Percentiles rank a stretch among this genome's conserved stretches.
These are phyloP conservation scores for Paramecium octaurelia DNA, from an alignment of 73 alveolate genomes.

Conservation along the genomic window DNA sequence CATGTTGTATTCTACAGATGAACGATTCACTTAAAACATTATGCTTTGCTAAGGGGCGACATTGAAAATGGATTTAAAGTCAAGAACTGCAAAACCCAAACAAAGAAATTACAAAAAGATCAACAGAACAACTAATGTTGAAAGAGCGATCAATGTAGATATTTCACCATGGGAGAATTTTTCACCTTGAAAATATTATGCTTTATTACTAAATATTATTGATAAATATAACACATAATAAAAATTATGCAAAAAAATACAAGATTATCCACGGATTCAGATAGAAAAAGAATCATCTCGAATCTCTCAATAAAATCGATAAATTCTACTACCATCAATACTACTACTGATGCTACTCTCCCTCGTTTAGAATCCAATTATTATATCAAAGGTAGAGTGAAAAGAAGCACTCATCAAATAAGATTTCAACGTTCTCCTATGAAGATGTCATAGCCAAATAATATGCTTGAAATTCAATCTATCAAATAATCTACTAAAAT, in stretches of 20 bases:
- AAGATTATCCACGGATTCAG: neutral
- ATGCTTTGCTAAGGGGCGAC: neutral
- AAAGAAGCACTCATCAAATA: neutral
- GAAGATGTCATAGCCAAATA: neutral
- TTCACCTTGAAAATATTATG: neutral
- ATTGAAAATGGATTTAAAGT: neutral
- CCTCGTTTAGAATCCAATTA: neutral
- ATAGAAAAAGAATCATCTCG: neutral
- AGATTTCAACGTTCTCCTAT: neutral
- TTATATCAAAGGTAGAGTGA: neutral
- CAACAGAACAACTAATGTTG: neutral
- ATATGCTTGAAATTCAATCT: neutral
- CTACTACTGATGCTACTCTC: neutral
- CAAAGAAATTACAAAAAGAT: neutral
- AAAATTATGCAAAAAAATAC: neutral
- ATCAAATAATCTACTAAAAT: neutral
- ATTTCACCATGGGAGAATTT: neutral
- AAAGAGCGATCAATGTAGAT: neutral
- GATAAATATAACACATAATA: neutral
- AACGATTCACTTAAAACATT: neutral
- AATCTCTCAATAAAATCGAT: neutral
- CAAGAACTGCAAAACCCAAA: neutral
- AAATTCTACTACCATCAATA: neutral
- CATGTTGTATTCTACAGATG: neutral
- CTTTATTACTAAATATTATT: neutral